Base-by-base conservation (phyloP, 495 filamentous ascomycete species). In the Chaetomidium leptoderma region DNA sequence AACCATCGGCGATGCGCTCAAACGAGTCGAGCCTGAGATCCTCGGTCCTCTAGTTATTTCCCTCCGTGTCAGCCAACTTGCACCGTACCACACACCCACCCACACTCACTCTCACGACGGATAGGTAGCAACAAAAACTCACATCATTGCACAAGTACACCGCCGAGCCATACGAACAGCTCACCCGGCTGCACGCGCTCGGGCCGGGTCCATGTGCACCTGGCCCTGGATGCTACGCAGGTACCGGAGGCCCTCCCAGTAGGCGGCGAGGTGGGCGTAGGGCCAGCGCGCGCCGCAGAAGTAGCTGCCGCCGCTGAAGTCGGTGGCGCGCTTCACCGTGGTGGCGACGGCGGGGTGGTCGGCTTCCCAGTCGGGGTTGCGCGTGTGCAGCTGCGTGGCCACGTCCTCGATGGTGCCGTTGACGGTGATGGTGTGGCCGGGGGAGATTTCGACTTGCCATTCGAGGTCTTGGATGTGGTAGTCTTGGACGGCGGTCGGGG, bases 101-200 rank as follows among this genome's bases (percentile, higher is more conserved):
- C n/a, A n/a, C n/a, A n/a, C n/a, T n/a, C n/a, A n/a, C n/a, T n/a
- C n/a, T n/a, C n/a, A n/a, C n/a, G n/a, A n/a, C n/a, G 7, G 27
- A 30, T 6, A 10, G 26, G 27, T 23, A 48, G 21, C n/a, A n/a
- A 14, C 2, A 5, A 21, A 39, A 16, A 64, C 46, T 32, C 24
- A 63, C 55, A 46, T 73, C 67, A 23, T 72, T 73, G 55, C 70
- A 73, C 61, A 64, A 63, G 6, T 26, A 67, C 9, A 72, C 70
- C 2, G 62, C 67, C 0, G 60, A 37, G n/a, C 40, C 46, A 24
- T 64, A 61, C 2, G 53, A 60, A 50, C 70, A 73, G 24, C 55
- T 62, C 9, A 73, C 59, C 2, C 67, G 61, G 0, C 48, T 55
- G 46, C 69, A 73, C 27, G 47, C 45, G 2, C 58, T 21, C 0